Base-by-base conservation (phyloP, 2,329 filamentous ascomycete genomes). In the Conoideocrella luteorostrata region DNA sequence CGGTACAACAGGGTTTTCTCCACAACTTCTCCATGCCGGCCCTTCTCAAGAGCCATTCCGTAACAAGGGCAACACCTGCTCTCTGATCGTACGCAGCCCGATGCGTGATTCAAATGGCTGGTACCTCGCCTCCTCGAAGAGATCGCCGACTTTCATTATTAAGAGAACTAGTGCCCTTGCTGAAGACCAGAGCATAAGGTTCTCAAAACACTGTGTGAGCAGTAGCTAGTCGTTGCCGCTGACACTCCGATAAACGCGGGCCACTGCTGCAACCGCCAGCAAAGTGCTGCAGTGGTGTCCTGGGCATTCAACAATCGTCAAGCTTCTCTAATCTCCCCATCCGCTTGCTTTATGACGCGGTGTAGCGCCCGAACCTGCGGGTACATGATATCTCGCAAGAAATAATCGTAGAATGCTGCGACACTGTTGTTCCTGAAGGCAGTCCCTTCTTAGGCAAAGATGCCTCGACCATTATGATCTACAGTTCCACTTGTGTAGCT, bases 131-230 rank as follows among this genome's bases (percentile, higher is more conserved):
- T 21, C 83, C 72, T 44, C 86, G 77, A 20, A 94, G 73, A 9
- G 82, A 63, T 5, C 70, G 68, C 40, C 87, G 84, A 39, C 77
- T 84, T 55, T 82, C 81, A 0, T 78, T 77, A 54, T 94, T 88
- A 3, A 95, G 70, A 4, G 84, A 84, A 33, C 80, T 86, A 0
- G 88, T 94, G 23, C 85, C 85, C 68, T 94, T 88, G 54, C 95
- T 88, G 1, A 94, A 71, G 30, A 95, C 75, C 15, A 94, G 63
- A 2, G 94, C 71, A 37, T 82, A 74, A 0, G 88, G 88, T 48
- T 78, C 74, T 0, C 87, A 75, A 3, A 89, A 74, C 3, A 91
- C 69, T 0, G 87, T 86, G 20, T 88, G 74, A 0, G 88, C 87
- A 56, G 95, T 90, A 1, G 82, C 81, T 12, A 94, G 64, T 1